Percentiles rank a stretch among this genome's conserved stretches.
These are phyloP conservation scores for Cadophora malorum DNA, from an alignment of 2,329 filamentous ascomycete genomes.

Conservation along the genomic window DNA sequence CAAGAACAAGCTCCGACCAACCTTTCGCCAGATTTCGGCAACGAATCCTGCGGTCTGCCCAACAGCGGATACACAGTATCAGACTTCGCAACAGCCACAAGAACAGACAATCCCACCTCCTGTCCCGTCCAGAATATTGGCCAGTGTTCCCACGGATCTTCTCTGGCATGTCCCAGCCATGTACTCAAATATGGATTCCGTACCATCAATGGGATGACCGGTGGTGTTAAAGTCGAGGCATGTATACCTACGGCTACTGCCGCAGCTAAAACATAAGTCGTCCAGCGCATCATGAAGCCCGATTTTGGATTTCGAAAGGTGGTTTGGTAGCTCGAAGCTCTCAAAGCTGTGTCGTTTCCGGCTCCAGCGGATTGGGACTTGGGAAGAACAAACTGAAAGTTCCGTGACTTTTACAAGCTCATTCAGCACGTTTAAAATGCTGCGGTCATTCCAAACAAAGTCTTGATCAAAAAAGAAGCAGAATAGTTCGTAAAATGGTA, in stretches of 20 bases:
- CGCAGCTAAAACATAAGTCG: constrained; percentile 39
- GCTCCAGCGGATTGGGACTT: background rate
- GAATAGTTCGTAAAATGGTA: background rate
- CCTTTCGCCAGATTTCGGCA: constrained; percentile 51
- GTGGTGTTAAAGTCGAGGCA: constrained; percentile 61
- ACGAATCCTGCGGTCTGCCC: constrained; percentile 69
- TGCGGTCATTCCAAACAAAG: background rate
- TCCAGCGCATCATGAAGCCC: constrained; percentile 41
- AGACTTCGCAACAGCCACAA: constrained; percentile 66
- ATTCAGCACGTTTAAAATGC: background rate
- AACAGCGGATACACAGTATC: constrained; percentile 67
- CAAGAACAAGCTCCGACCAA: constrained; percentile 23
- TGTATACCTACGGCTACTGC: constrained; percentile 45
- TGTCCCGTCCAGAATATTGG: constrained; percentile 84
- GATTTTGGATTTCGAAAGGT: background rate
- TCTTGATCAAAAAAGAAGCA: background rate
- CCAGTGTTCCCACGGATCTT: constrained; percentile 82
- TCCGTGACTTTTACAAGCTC: background rate
- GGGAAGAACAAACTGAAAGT: background rate
- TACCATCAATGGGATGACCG: constrained; percentile 63
- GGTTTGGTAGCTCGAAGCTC: background rate
- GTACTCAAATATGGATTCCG: constrained; percentile 66
- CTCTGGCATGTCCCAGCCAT: constrained; percentile 70
- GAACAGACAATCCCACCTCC: constrained; percentile 67
- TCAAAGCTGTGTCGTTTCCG: background rate